These are phyloP conservation scores for Panaeolus papilionaceus DNA, from an alignment of 768 basidiomycete genomes.

Conservation along the genomic window DNA sequence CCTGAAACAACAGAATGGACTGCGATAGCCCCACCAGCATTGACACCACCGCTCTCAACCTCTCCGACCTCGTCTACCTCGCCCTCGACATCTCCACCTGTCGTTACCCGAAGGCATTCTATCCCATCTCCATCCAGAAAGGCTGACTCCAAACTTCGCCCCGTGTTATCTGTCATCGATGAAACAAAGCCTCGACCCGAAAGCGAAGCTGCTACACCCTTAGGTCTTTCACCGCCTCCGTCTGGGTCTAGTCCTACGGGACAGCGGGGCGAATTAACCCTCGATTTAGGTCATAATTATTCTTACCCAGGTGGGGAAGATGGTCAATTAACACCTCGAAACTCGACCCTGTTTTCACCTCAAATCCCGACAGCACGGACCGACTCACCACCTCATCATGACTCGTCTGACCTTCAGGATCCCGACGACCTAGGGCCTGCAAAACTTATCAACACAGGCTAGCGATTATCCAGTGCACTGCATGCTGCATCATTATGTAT, in stretches of 20 bases:
- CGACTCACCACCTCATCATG: conserved; percentile 29
- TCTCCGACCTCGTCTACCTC: conserved; percentile 54
- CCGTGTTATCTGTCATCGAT: conserved; percentile 74
- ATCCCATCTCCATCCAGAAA: conserved; percentile 57
- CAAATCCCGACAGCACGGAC: conserved; percentile 34
- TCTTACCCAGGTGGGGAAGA: conserved; percentile 34
- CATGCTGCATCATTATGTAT: conserved; percentile 27
- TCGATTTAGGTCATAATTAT: conserved; percentile 45
- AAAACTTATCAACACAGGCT: conserved; percentile 23
- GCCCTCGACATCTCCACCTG: conserved; percentile 45
- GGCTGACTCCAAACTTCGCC: conserved; percentile 72
- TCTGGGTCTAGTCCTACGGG: conserved; percentile 29
- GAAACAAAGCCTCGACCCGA: conserved; percentile 53
- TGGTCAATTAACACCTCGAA: conserved; percentile 35
- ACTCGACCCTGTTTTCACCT: conserved; percentile 34
- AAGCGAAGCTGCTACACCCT: conserved; percentile 25
- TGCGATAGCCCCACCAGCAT: conserved; percentile 44
- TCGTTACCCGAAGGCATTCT: conserved; percentile 55
- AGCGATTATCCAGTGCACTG: conserved; percentile 19
- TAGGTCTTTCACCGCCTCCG: conserved; percentile 30
- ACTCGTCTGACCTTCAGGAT: conserved; percentile 29
- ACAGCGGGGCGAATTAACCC: conserved; percentile 35
- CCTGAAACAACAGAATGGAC: conserved; percentile 66
- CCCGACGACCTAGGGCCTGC: conserved; percentile 31
- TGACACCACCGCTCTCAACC: conserved; percentile 54